These are phyloP conservation scores for Pyronema domesticum DNA, from an alignment of 495 filamentous ascomycete genomes.

Conservation along the genomic window DNA sequence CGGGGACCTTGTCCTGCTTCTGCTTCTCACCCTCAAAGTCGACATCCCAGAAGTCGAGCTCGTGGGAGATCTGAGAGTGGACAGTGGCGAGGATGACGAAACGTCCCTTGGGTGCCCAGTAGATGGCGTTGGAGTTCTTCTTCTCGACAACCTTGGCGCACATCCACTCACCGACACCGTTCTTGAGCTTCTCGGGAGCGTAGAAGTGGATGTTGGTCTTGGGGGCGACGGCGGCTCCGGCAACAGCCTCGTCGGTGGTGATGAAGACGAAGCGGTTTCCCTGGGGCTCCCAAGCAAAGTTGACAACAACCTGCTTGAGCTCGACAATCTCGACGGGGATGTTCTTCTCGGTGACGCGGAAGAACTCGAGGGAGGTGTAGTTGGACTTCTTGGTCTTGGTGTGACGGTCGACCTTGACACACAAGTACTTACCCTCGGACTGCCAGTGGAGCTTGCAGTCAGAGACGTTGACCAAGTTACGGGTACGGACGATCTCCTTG, in stretches of 20 bases:
- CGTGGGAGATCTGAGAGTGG: constrained; percentile 75
- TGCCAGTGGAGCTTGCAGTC: constrained; percentile 98
- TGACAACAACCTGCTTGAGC: constrained; percentile 94
- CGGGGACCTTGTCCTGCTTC: constrained; percentile 45
- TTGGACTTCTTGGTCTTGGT: constrained; percentile 97
- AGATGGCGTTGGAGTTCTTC: constrained; percentile 98
- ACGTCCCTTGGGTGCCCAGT: constrained; percentile 95
- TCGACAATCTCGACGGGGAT: constrained; percentile 97
- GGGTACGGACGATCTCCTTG: constrained; percentile 77
- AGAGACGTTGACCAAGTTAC: constrained; percentile 93
- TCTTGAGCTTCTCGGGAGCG: constrained; percentile 83
- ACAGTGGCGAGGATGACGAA: constrained; percentile 89
- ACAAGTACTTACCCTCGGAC: constrained; percentile 78
- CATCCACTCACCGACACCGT: constrained; percentile 77
- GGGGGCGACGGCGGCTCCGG: constrained; percentile 64
- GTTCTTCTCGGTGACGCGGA: constrained; percentile 88
- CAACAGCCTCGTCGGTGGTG: constrained; percentile 69
- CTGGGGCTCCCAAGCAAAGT: constrained; percentile 97
- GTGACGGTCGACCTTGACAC: constrained; percentile 96
- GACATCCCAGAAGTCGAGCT: constrained; percentile 92
- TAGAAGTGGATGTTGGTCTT: constrained; percentile 94
- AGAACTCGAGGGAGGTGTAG: constrained; percentile 94
- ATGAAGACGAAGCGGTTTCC: constrained; percentile 94
- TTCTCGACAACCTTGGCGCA: constrained; percentile 84
- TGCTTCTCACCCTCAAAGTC: constrained; percentile 80